Evolutionary conservation across 441 rosid species (phyloP).

Genomic region (Corymbia citriodora): DNA sequence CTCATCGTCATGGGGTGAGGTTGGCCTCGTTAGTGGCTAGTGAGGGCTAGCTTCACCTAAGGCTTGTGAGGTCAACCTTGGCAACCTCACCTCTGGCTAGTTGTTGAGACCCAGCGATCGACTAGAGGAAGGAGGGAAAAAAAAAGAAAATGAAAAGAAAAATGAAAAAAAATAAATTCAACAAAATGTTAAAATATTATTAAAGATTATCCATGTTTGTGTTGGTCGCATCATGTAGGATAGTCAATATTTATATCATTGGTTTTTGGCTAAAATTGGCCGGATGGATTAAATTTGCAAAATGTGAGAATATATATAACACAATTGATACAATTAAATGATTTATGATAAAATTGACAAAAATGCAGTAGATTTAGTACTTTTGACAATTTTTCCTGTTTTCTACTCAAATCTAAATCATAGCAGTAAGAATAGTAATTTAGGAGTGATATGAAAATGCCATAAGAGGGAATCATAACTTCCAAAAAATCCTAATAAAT

Average conservation of each 20-base stretch:
- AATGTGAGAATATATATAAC: too few species aligned
- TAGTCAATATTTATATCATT: accelerated
- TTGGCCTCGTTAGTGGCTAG: neutral
- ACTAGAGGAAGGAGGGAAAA: neutral
- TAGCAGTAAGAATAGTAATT: neutral
- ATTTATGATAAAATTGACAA: accelerated
- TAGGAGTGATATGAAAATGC: neutral
- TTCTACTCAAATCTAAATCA: neutral
- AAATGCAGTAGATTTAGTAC: accelerated
- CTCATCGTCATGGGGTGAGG: neutral
- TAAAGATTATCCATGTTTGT: accelerated
- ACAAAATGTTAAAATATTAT: too few species aligned
- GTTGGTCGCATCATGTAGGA: accelerated
- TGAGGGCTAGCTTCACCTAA: neutral
- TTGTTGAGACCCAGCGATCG: accelerated
- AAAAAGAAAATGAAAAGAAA: accelerated
- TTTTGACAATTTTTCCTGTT: too few species aligned
- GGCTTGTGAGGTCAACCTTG: neutral
- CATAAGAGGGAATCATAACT: neutral
- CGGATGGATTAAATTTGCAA: too few species aligned
- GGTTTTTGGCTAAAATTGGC: accelerated
- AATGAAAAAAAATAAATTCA: too few species aligned
- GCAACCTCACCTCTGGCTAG: too few species aligned
- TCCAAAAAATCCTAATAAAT: neutral
- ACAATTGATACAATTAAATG: too few species aligned